Conservation (phyloP, 345 rosid genomes). For the Erucastrum elatum region DNA sequence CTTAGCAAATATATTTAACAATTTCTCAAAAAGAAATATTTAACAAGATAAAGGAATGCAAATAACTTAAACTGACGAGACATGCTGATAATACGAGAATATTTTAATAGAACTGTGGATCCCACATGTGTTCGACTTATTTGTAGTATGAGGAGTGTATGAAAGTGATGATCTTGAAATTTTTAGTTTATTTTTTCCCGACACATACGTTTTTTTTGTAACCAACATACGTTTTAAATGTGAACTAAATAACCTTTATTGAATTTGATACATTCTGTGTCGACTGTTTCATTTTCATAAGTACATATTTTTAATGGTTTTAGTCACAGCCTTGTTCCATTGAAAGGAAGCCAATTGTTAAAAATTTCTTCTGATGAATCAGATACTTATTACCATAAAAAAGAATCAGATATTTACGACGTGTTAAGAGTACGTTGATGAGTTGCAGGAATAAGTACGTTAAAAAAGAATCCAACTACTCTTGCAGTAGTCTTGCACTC, state of each 20-base stretch:
- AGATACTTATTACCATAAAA: neutral
- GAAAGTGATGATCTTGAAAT: neutral
- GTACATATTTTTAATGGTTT: neutral
- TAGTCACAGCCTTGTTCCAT: neutral
- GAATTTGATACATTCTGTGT: neutral
- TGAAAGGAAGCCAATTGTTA: neutral
- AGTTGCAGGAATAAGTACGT: neutral
- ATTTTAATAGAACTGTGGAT: neutral
- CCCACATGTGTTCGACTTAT: conserved; percentile 1
- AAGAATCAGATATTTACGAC: neutral
- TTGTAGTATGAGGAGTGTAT: neutral
- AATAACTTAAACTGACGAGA: neutral
- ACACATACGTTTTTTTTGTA: neutral
- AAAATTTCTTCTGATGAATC: neutral
- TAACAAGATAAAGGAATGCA: neutral
- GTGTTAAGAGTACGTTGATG: neutral
- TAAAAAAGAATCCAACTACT: no score
- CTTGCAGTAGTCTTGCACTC: no score
- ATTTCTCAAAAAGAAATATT: neutral
- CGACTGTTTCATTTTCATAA: neutral
- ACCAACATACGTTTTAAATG: neutral
- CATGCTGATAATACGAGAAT: neutral
- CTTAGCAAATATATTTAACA: no score
- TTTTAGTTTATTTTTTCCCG: neutral
- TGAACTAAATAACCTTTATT: neutral